Conservation (phyloP, 1,284 basidiomycete species). For the Microbotryomycetes sp. region DNA sequence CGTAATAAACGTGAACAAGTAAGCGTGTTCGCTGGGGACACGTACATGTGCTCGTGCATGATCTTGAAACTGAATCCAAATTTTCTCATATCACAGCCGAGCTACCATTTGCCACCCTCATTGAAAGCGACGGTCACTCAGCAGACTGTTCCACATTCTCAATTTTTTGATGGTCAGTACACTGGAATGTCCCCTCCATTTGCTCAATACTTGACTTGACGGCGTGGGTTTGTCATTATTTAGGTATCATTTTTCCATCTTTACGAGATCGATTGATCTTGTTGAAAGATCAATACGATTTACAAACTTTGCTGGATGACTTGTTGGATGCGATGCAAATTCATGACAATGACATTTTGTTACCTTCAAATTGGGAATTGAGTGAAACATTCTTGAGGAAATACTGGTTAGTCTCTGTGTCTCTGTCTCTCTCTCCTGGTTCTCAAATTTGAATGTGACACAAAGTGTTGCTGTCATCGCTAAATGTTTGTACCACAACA, state of each 20-base stretch:
- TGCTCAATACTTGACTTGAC: neutral
- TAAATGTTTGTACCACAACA: no score
- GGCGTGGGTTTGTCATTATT: slow-evolving; percentile 12
- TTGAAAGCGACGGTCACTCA: slow-evolving; percentile 77
- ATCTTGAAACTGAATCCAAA: slow-evolving; percentile 41
- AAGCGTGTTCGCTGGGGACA: neutral
- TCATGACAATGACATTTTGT: slow-evolving; percentile 80
- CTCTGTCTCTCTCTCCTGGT: no score
- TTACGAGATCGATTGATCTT: slow-evolving; percentile 83
- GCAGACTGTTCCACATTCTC: slow-evolving; percentile 62
- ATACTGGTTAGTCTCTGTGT: slow-evolving; percentile 63
- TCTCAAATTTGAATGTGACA: no score
- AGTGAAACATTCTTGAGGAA: slow-evolving; percentile 70
- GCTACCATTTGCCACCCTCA: slow-evolving; percentile 80
- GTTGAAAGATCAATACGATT: slow-evolving; percentile 49
- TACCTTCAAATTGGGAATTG: slow-evolving; percentile 81
- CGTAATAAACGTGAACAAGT: slow-evolving; percentile 62
- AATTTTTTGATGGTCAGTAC: slow-evolving; percentile 51
- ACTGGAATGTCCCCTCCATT: slow-evolving; percentile 6
- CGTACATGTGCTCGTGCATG: slow-evolving; percentile 45
- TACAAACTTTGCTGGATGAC: slow-evolving; percentile 29
- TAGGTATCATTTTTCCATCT: slow-evolving; percentile 74
- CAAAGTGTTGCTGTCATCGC: no score
- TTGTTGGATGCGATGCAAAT: slow-evolving; percentile 46
- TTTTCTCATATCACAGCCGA: slow-evolving; percentile 51